Conservation (phyloP, 306 rosid species). For the Lotus japonicus region DNA sequence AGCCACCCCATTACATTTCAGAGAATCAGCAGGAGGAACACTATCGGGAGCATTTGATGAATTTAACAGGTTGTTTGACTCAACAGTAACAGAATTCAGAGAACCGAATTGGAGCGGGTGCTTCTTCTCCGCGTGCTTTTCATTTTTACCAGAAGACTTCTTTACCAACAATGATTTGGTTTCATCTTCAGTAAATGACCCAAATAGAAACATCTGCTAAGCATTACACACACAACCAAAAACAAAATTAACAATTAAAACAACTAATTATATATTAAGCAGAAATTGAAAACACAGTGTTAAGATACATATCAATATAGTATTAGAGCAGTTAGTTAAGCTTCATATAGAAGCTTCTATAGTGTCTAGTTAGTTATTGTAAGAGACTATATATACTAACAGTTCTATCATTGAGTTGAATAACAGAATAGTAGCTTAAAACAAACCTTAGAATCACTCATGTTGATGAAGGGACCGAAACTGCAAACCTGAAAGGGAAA, state of each 20-base stretch:
- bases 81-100: conserved; percentile 33
- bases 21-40: conserved; percentile 19
- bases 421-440: background rate
- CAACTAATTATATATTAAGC: background rate
- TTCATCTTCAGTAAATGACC: conserved; percentile 92
- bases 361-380: no score
- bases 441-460: conserved; percentile 68
- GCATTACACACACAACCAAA: background rate
- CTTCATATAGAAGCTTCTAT: no score
- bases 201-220: conserved; percentile 58
- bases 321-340: no score
- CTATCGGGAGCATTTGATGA: conserved; percentile 24
- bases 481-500: conserved; percentile 10
- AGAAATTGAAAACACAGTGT: background rate
- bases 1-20: conserved; percentile 34
- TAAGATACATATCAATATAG: no score
- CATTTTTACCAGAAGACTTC: conserved; percentile 33
- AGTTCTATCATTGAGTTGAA: no score
- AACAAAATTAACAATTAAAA: background rate
- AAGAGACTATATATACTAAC: no score
- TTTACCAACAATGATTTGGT: conserved; percentile 50
- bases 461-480: conserved; percentile 28
- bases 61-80: conserved; percentile 25
- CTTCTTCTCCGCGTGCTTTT: conserved; percentile 48
- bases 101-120: conserved; percentile 67